Conservation (phyloP, 2,329 filamentous ascomycete genomes). For the Phialocephala subalpina region DNA sequence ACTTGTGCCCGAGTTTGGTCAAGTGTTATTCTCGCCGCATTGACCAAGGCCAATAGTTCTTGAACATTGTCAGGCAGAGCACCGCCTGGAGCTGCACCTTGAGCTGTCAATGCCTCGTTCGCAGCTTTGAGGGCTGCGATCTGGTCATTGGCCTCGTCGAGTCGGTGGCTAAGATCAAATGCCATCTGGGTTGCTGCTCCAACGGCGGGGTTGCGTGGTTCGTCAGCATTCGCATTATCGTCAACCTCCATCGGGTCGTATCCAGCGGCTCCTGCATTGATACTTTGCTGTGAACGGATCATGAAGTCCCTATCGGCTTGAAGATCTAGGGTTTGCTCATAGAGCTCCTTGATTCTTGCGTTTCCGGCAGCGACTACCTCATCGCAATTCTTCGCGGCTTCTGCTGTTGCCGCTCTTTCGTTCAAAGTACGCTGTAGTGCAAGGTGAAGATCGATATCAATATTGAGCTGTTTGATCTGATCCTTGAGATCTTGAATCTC, state of each 20-base stretch:
- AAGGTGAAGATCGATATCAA: not conserved
- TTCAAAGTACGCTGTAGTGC: not conserved
- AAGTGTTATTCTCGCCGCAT: not conserved
- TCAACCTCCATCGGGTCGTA: too few species aligned
- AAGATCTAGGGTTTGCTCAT: not conserved
- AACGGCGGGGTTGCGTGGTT: too few species aligned
- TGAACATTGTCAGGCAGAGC: not conserved
- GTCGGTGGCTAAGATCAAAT: too few species aligned
- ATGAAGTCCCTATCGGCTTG: not conserved
- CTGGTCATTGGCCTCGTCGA: too few species aligned
- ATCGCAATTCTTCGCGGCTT: not conserved
- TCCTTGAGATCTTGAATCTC: not conserved
- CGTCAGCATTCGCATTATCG: too few species aligned
- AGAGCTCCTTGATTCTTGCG: not conserved
- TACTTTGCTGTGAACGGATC: too few species aligned
- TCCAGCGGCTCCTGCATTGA: too few species aligned
- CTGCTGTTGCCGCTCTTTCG: not conserved
- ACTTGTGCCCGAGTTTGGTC: not conserved
- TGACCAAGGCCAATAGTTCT: not conserved
- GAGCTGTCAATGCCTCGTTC: not conserved
- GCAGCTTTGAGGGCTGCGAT: not conserved
- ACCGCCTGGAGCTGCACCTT: not conserved
- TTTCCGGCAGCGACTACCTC: not conserved
- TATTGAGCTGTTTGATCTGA: not conserved
- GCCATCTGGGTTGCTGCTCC: too few species aligned